Percentiles rank a stretch among this genome's conserved stretches.
Evolutionary conservation across 257 asterid species (phyloP).

Genomic region (Solanum medicagineum): DNA sequence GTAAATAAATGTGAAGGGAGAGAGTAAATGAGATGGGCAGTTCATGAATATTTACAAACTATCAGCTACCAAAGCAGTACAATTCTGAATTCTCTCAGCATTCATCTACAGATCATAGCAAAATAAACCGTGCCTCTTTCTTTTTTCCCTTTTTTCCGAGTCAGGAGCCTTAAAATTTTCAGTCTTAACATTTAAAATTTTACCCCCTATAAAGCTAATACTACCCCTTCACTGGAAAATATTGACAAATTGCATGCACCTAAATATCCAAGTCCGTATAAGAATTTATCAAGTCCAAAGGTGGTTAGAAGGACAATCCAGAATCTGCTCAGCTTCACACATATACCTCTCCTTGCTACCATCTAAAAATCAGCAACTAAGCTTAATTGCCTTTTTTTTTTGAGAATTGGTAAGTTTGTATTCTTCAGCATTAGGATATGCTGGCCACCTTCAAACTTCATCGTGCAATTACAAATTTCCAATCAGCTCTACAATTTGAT

Average conservation of each 20-base stretch:
- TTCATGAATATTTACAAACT: neutral
- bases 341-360: neutral
- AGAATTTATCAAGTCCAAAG: neutral
- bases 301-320: neutral
- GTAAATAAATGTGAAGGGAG: neutral
- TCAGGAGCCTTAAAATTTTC: neutral
- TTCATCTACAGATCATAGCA: neutral
- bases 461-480: no score
- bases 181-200: neutral
- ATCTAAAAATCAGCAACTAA: neutral
- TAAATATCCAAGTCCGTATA: neutral
- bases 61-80: neutral
- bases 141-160: neutral
- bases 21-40: neutral
- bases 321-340: neutral
- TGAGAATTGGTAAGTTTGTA: no score
- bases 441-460: no score
- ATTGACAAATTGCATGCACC: neutral
- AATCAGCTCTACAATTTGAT: no score
- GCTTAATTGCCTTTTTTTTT: neutral
- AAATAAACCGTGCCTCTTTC: neutral
- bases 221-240: neutral
- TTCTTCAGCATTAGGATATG: no score
- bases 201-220: neutral
- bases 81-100: neutral